Evolutionary conservation across 164 flowering plant genomes (phyloP), one percentile per base, ranked within the genome.

Genomic region (Dillenia turbinata): DNA sequence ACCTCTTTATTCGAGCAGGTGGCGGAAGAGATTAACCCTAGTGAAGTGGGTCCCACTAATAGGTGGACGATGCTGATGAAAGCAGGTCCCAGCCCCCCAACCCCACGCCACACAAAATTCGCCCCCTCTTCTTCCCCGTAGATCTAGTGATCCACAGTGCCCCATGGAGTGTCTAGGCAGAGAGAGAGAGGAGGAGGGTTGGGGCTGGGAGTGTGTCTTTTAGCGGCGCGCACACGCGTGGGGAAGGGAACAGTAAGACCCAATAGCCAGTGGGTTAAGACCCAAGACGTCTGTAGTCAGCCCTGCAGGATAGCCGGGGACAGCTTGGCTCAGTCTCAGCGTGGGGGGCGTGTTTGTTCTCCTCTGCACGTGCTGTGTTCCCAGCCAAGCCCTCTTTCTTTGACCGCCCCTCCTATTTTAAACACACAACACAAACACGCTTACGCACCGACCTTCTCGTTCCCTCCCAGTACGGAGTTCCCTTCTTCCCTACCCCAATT

Each of bases 211-310:
- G 64, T 17, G 78, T 74, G 82, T 79, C 76, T 74, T 71, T 15
- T 78, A 71, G 75, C 66, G 71, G 71, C 46, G 63, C 12, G 19
- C 62, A 62, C 75, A 70, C 73, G 77, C 78, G 77, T 64, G 78
- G 48, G 62, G 59, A 17, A 53, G 50, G 63, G 2, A 65, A 74
- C 71, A 73, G 68, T 69, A 77, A 73, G 71, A 57, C 63, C 81
- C 76, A 72, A 68, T 73, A 66, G 68, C 66, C 67, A 74, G 74
- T 73, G 75, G 69, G 71, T 52, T 47, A 9, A 12, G 24, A 65
- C 62, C 76, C 63, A 44, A 10, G n/a, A 9, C 84, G 92, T 86
- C 83, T 51, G 72, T 65, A 64, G 89, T 84, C 92, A 86, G 84
- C 85, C 82, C n/a, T 74, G 75, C 89, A 86, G 15, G 2, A 9